Base-by-base conservation (phyloP, 805 yeast species). In the Huiozyma sinensis region DNA sequence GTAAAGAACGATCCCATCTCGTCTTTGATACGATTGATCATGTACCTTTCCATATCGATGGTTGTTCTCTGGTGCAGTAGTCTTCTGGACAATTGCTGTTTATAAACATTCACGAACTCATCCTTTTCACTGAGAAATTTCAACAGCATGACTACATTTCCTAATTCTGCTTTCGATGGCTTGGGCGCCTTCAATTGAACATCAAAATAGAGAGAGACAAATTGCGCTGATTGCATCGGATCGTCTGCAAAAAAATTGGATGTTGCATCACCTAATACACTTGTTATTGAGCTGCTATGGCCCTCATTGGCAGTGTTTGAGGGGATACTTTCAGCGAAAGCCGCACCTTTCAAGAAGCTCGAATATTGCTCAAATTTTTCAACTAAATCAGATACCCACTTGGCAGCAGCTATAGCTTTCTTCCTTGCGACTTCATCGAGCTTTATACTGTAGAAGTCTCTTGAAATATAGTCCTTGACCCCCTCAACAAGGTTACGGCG, bases 51-150 rank as follows among this genome's bases (percentile, higher is more conserved):
- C 4, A 82, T 63, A 47, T 85, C 90, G 39, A 70, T 65, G 5
- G 58, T 62, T 2, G 75, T 67, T 66, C 62, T 55, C 50, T 70
- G 69, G 45, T 76, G 71, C 34, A 81, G 57, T 36, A 88, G 69
- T 48, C 97, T 70, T 60, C 82, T 86, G 1, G 95, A 95, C 46
- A 89, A 69, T 64, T 85, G 95, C 43, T 80, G 83, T 53, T 87
- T 87, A 61, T 86, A 88, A 48, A 83, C 79, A 36, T 76, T 81
- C 57, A 87, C 95, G 64, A 88, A 89, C 28, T 83, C 67, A 63
- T 88, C 96, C 56, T 87, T 89, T 53, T 89, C 95, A 47, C 76
- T 72, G 39, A 88, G 70, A 55, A 76, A 79, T 45, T 81, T 68
- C 54, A 88, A 78, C 31, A 89, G 71, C 24, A 70, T 63, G 9